Conservation (phyloP, 1,284 basidiomycete species). For the Athelia sp. region DNA sequence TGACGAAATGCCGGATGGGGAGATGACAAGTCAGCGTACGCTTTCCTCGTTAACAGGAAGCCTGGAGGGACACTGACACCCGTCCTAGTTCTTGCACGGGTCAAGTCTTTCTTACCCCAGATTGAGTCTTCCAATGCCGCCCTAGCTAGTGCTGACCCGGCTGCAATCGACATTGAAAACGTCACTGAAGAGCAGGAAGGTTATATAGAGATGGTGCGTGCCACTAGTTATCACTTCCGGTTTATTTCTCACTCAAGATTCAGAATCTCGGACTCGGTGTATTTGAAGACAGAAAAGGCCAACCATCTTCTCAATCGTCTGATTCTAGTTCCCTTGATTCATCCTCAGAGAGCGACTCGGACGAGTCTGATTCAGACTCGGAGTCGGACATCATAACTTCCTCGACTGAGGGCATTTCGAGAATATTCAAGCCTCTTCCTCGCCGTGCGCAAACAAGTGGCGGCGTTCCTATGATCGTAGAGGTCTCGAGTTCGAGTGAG, state of each 20-base stretch:
- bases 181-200: slow-evolving; percentile 17
- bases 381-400: no score
- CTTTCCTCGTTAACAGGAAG: neutral
- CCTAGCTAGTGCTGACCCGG: slow-evolving; percentile 24
- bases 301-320: slow-evolving; percentile 1
- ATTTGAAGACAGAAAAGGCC: slow-evolving; percentile 22
- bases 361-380: no score
- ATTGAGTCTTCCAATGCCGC: slow-evolving; percentile 31
- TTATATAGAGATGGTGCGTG: slow-evolving; percentile 33
- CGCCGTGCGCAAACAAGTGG: no score
- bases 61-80: neutral
- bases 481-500: no score
- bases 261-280: slow-evolving; percentile 34
- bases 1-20: neutral
- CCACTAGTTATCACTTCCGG: neutral
- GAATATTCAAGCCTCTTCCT: no score
- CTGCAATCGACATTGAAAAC: slow-evolving; percentile 32
- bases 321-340: neutral
- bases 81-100: slow-evolving; percentile 25
- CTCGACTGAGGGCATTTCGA: no score
- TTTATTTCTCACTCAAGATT: neutral
- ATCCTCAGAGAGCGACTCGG: no score
- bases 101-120: slow-evolving; percentile 31
- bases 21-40: neutral
- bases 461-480: no score